These are phyloP conservation scores for Ambrosia hybrid DNA, from an alignment of 140 eudicot species.

Conservation along the genomic window DNA sequence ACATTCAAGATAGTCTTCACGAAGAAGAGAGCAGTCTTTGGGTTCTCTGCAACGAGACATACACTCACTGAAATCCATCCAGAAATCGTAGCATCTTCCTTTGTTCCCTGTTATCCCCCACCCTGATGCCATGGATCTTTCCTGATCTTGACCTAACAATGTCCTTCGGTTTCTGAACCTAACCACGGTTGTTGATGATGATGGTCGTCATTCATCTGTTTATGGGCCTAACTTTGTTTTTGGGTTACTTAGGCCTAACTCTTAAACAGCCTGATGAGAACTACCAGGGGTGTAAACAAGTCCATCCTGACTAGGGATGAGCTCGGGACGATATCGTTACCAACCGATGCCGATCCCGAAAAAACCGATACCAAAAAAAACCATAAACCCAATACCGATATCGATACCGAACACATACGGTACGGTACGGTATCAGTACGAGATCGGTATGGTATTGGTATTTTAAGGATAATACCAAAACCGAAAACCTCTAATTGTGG, in stretches of 20 bases:
- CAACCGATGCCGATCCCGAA: too few relatives aligned
- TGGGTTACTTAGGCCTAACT: conserved; percentile 16
- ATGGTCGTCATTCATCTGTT: background rate
- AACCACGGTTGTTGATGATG: conserved; percentile 17
- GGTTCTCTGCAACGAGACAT: conserved; percentile 95
- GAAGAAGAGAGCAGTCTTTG: conserved; percentile 77
- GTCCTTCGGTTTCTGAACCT: conserved; percentile 23
- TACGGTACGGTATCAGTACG: too few relatives aligned
- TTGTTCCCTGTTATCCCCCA: conserved; percentile 99
- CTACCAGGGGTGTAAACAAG: too few relatives aligned
- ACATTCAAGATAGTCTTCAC: conserved; percentile 76
- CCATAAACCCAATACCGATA: too few relatives aligned
- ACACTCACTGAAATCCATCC: conserved; percentile 98
- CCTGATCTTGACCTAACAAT: conserved; percentile 18
- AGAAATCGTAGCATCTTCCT: conserved; percentile 93
- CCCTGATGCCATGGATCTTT: conserved; percentile 78
- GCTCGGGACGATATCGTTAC: too few relatives aligned
- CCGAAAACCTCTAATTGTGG: too few relatives aligned
- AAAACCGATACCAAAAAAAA: too few relatives aligned
- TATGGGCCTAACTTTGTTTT: conserved; percentile 20
- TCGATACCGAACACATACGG: too few relatives aligned
- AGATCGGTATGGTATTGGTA: too few relatives aligned
- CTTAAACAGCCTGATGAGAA: too few relatives aligned
- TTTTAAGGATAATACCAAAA: too few relatives aligned
- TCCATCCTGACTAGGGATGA: too few relatives aligned